A percentile compares a stretch with the other conserved stretches of the same genome.
Evolutionary conservation across 2,329 filamentous ascomycete species (phyloP).

Genomic region (Monilinia fructigena): DNA sequence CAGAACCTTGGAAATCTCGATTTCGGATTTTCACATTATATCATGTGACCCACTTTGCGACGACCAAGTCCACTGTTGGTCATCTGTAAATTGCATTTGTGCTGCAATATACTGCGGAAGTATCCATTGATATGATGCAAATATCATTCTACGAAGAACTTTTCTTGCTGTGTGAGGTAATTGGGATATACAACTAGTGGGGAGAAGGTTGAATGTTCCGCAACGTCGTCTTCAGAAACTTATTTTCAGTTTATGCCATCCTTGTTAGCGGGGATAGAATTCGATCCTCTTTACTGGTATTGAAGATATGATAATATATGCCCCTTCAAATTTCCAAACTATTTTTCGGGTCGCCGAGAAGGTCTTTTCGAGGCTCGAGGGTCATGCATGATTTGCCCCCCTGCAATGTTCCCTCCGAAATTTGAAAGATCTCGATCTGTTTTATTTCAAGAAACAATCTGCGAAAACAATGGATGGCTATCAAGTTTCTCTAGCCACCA

Average conservation of each 20-base stretch:
- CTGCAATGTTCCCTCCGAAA: neutral
- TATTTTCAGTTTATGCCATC: neutral
- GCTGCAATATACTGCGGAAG: neutral
- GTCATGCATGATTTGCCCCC: neutral
- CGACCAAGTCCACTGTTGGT: conserved; percentile 1
- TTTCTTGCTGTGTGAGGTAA: neutral
- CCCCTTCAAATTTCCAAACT: neutral
- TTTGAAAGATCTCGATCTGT: neutral
- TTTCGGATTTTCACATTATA: neutral
- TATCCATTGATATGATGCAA: neutral
- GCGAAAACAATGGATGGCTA: too few species aligned
- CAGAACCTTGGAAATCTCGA: conserved; percentile 10
- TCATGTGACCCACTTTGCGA: conserved; percentile 16
- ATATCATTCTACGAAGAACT: conserved; percentile 3
- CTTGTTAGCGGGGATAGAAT: neutral
- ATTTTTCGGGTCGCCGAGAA: neutral
- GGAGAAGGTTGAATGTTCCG: neutral
- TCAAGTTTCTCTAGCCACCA: too few species aligned
- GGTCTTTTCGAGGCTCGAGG: neutral
- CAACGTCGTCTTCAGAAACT: neutral
- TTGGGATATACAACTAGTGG: conserved; percentile 1
- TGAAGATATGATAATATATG: neutral
- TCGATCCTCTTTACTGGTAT: neutral
- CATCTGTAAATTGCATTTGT: neutral
- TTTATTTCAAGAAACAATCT: too few species aligned